Percentiles rank a stretch among this genome's conserved stretches.
These are phyloP conservation scores for Lepiota venenata DNA, from an alignment of 768 basidiomycete genomes.

Conservation along the genomic window DNA sequence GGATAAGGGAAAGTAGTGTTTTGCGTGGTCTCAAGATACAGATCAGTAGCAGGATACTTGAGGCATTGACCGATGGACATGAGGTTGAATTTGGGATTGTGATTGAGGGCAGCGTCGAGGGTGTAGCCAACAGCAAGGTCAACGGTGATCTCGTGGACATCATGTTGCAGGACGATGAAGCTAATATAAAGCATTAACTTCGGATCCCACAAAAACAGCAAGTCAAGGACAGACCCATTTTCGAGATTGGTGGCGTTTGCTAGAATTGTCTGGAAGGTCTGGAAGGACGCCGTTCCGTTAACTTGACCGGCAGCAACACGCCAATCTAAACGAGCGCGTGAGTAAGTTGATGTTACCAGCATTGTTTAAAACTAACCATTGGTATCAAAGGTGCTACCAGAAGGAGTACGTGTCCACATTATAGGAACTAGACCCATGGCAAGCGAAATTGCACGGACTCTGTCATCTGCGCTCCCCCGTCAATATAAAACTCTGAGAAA, in stretches of 20 bases:
- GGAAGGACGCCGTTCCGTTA: slow-evolving; percentile 59
- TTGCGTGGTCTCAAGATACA: slow-evolving; percentile 82
- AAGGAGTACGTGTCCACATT: slow-evolving; percentile 77
- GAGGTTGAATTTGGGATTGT: slow-evolving; percentile 64
- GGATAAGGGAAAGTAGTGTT: slow-evolving; percentile 64
- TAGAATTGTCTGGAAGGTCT: slow-evolving; percentile 74
- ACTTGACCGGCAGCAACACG: slow-evolving; percentile 76
- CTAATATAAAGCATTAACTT: slow-evolving; percentile 26
- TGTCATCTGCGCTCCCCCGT: slow-evolving; percentile 55
- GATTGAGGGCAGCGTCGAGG: slow-evolving; percentile 67
- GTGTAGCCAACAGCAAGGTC: slow-evolving; percentile 90
- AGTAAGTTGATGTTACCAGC: background rate
- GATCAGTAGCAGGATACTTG: slow-evolving; percentile 54
- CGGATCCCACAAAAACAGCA: background rate
- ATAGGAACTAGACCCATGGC: slow-evolving; percentile 93
- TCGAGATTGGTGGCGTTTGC: slow-evolving; percentile 56
- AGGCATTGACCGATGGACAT: slow-evolving; percentile 80
- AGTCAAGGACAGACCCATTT: slow-evolving; percentile 50
- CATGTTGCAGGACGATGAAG: slow-evolving; percentile 90
- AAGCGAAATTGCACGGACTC: slow-evolving; percentile 84
- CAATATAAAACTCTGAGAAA: background rate
- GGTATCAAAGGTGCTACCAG: slow-evolving; percentile 61
- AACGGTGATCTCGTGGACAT: slow-evolving; percentile 80
- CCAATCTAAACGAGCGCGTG: slow-evolving; percentile 60
- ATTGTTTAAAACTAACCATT: slow-evolving; percentile 44